phyloP scores from a whole-genome alignment of 2,329 filamentous ascomycete genomes.

The Talaromyces albobiverticillius region DNA sequence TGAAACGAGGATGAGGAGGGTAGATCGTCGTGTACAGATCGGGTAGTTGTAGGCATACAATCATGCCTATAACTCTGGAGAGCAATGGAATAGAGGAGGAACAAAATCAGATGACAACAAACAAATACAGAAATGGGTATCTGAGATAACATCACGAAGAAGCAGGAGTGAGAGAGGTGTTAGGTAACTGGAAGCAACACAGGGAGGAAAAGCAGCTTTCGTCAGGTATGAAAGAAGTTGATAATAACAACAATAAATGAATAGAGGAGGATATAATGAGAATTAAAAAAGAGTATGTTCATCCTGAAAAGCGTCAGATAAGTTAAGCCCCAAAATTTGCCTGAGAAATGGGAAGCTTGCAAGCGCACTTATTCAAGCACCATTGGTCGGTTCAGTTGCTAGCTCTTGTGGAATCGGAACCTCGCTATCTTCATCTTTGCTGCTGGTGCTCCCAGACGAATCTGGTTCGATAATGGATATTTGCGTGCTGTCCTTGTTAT shows the following conservation, averaged over 20 bases:
- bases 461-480: slow-evolving; percentile 20
- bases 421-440: slow-evolving; percentile 21
- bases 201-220: not conserved
- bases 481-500: slow-evolving; percentile 11
- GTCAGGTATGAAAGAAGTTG: not conserved
- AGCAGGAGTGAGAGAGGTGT: not conserved
- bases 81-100: not conserved
- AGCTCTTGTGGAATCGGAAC: not conserved
- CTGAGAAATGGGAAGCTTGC: no score
- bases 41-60: no score
- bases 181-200: not conserved
- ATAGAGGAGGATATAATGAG: not conserved
- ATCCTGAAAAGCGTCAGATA: no score
- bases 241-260: not conserved
- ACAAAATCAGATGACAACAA: not conserved
- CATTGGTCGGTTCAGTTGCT: not conserved
- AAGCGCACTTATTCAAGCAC: not conserved
- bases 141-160: slow-evolving; percentile 10
- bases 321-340: no score
- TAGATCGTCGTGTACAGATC: not conserved
- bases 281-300: no score
- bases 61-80: not conserved
- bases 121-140: slow-evolving; percentile 8
- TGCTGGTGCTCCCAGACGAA: slow-evolving; percentile 29
- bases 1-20: not conserved